Percentiles rank a stretch among this genome's conserved stretches.
These are phyloP conservation scores for Didymella pomorum DNA, from an alignment of 2,329 filamentous ascomycete species.

Conservation along the genomic window DNA sequence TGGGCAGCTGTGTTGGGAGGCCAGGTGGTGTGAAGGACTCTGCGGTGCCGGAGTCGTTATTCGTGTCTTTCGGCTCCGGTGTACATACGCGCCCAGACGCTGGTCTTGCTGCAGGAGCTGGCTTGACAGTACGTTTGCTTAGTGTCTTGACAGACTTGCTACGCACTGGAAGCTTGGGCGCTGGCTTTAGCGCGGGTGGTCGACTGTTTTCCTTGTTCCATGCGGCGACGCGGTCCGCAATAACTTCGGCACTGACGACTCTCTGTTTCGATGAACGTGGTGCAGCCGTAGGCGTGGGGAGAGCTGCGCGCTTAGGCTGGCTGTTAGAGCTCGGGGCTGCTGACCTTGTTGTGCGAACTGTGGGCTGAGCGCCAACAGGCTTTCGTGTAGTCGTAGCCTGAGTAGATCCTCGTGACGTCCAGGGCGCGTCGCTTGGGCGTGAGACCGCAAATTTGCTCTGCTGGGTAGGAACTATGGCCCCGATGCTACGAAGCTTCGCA, in stretches of 20 bases:
- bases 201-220: slow-evolving; percentile 26
- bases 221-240: slow-evolving; percentile 24
- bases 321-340: neutral
- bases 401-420: neutral
- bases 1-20: slow-evolving; percentile 20
- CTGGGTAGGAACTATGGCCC: neutral
- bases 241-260: slow-evolving; percentile 25
- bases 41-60: neutral
- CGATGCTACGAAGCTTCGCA: slow-evolving; percentile 11
- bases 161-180: neutral
- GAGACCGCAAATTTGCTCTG: slow-evolving; percentile 6
- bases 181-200: neutral
- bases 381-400: neutral
- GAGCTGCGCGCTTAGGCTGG: neutral
- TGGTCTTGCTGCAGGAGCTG: neutral
- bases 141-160: neutral
- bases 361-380: neutral
- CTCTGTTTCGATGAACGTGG: neutral
- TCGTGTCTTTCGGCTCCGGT: neutral
- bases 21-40: slow-evolving; percentile 20
- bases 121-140: slow-evolving; percentile 3
- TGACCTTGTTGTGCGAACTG: slow-evolving; percentile 3
- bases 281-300: neutral
- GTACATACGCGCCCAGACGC: neutral
- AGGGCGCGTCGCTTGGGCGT: slow-evolving; percentile 2